Evolutionary conservation across 1,139 yeast species (phyloP).

Genomic region (Saccharomyces hybrid): DNA sequence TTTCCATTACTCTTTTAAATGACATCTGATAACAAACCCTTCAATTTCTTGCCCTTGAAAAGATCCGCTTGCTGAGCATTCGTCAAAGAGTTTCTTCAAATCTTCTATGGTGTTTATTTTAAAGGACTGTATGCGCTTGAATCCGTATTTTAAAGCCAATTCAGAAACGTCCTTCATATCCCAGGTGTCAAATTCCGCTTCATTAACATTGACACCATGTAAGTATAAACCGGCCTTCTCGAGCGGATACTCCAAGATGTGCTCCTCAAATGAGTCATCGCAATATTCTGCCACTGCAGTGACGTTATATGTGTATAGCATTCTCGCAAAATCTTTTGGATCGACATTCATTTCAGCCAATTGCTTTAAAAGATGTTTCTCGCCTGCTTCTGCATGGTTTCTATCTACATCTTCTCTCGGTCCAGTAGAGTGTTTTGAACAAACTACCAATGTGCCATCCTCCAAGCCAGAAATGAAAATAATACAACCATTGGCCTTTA

Average conservation of each 20-base stretch:
- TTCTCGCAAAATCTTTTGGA: conserved; percentile 46
- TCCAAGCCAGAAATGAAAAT: conserved; percentile 69
- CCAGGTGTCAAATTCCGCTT: conserved; percentile 54
- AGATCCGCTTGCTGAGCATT: conserved; percentile 59
- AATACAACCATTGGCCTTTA: conserved; percentile 92
- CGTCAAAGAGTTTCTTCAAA: conserved; percentile 47
- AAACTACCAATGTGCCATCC: conserved; percentile 68
- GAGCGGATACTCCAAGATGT: conserved; percentile 68
- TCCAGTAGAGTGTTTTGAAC: conserved; percentile 88
- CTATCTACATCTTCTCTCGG: conserved; percentile 44
- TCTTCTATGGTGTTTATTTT: conserved; percentile 35
- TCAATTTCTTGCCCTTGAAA: conserved; percentile 71
- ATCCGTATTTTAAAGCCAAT: conserved; percentile 69
- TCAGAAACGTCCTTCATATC: conserved; percentile 51
- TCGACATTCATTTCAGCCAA: conserved; percentile 38
- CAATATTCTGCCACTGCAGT: conserved; percentile 93
- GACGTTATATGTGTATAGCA: conserved; percentile 43
- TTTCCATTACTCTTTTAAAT: conserved; percentile 17
- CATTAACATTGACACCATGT: conserved; percentile 78
- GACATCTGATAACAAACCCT: conserved; percentile 84
- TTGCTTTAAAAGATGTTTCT: conserved; percentile 48
- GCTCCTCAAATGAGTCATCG: conserved; percentile 92
- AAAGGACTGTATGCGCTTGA: conserved; percentile 47
- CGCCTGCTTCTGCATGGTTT: conserved; percentile 76
- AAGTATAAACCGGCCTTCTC: conserved; percentile 68